Base-by-base conservation (phyloP, 2,329 filamentous ascomycete species). In the Penicillium sp. region DNA sequence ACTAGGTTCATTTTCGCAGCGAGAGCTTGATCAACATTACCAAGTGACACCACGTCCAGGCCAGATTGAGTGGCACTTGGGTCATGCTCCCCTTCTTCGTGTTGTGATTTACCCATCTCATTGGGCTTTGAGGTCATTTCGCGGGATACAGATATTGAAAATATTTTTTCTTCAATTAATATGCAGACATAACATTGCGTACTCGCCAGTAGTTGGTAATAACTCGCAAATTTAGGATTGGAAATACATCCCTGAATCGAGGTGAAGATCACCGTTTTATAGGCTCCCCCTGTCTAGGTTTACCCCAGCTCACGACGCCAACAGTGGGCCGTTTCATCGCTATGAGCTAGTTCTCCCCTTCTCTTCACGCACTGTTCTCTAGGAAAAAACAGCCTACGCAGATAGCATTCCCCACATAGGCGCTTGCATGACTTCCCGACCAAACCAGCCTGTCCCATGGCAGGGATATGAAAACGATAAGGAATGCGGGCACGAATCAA, bases 1-100 rank as follows among this genome's bases (percentile, higher is more conserved):
- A 89, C 80, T 23, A 89, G 74, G 59, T 85, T 80, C 84, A 88
- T 89, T 68, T 89, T 88, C 33, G 80, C 80, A 60, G 83, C 82
- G 37, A 88, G 71, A 1, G 80, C 84, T 4, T 83, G 82, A 63
- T 88, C 85, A 23, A 82, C 70, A 3, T 42, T 36, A 10, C 40
- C 54, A 7, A 54, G 39, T 4, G 50, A 48, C 8, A 56, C 39
- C 2, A 56, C 33, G 29, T 56, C 47, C 1, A 24, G 39, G 13
- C 27, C 41, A 34, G 34, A n/a, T 13, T 20, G 12, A 17, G 32
- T 26, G 17, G 44, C 15, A 26, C 24, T 42, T n/a, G 23, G 17
- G 24, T 50, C 39, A 30, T 21, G 30, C 2, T 44, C 44, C 10
- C 7, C 44, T 20, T 48, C 44, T 26, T 47, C 7, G 5, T 33